These are phyloP conservation scores for Rhodosporidiobolus odoratus DNA, from an alignment of 768 basidiomycete genomes.

Conservation along the genomic window DNA sequence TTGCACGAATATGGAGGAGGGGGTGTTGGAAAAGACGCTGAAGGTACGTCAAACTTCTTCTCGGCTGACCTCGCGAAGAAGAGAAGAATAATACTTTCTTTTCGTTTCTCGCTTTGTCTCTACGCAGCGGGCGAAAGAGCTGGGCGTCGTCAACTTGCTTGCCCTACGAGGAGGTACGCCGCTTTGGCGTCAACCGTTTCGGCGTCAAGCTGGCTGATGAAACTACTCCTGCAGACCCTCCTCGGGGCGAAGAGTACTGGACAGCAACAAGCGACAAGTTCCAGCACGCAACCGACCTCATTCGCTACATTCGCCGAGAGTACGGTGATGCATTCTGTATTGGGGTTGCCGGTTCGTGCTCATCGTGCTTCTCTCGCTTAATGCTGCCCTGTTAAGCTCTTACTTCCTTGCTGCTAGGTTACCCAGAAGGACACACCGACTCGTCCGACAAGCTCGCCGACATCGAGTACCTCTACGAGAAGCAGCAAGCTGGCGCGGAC, in stretches of 20 bases:
- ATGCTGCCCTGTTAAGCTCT: background rate
- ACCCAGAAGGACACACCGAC: slow-evolving; percentile 83
- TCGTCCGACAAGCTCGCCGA: slow-evolving; percentile 53
- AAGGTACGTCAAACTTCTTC: slow-evolving; percentile 55
- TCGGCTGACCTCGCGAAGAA: background rate
- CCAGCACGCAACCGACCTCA: slow-evolving; percentile 78
- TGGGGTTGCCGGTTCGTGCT: slow-evolving; percentile 74
- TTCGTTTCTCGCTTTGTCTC: background rate
- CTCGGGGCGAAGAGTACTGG: slow-evolving; percentile 90
- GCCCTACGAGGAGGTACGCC: slow-evolving; percentile 80
- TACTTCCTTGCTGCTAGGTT: slow-evolving; percentile 53
- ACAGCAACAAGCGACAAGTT: slow-evolving; percentile 77
- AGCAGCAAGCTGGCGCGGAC: slow-evolving; percentile 90
- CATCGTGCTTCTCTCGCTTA: background rate
- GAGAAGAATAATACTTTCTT: slow-evolving; percentile 14
- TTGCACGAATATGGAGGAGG: slow-evolving; percentile 96
- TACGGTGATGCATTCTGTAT: slow-evolving; percentile 82
- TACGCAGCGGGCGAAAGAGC: slow-evolving; percentile 62
- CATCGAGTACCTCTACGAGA: slow-evolving; percentile 67
- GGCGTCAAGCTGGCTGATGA: too few relatives aligned
- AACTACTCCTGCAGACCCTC: slow-evolving; percentile 62
- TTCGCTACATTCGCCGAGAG: slow-evolving; percentile 77
- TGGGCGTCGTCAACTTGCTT: slow-evolving; percentile 81
- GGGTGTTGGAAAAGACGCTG: slow-evolving; percentile 88
- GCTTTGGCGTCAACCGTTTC: background rate